Conservation (phyloP, 306 rosid species). For the Ziziphus jujuba region DNA sequence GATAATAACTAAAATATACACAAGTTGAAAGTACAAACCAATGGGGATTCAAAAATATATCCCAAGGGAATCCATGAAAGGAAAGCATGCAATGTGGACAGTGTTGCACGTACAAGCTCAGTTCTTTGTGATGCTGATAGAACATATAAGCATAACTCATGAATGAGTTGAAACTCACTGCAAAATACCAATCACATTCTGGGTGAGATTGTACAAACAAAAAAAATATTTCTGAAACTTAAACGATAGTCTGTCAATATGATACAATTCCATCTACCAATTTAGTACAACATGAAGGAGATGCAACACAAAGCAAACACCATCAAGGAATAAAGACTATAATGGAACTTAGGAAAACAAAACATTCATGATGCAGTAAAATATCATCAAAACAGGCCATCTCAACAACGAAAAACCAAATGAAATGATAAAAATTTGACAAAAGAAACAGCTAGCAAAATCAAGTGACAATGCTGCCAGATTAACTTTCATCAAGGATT, state of each 20-base stretch:
- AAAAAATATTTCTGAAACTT: neutral
- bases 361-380: too few relatives aligned
- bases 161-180: conserved; percentile 99
- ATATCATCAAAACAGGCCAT: too few relatives aligned
- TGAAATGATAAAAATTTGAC: too few relatives aligned
- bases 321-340: too few relatives aligned
- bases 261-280: neutral
- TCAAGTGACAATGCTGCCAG: too few relatives aligned
- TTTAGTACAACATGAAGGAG: neutral
- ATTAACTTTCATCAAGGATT: neutral
- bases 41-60: conserved; percentile 89
- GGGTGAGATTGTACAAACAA: conserved; percentile 18
- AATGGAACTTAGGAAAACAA: too few relatives aligned
- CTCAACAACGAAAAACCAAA: too few relatives aligned
- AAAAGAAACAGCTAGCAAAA: too few relatives aligned
- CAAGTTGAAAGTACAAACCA: conserved; percentile 53
- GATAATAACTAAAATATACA: neutral
- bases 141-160: conserved; percentile 93
- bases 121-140: conserved; percentile 90
- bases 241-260: neutral
- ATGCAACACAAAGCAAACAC: too few relatives aligned
- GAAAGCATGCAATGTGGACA: conserved; percentile 93
- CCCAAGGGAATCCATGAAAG: conserved; percentile 99
- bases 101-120: conserved; percentile 88
- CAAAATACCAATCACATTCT: conserved; percentile 38